A percentile compares a stretch with the other conserved stretches of the same genome.
Evolutionary conservation across 208 protist genomes (phyloP).

Genomic region (Crithidia thermophila): DNA sequence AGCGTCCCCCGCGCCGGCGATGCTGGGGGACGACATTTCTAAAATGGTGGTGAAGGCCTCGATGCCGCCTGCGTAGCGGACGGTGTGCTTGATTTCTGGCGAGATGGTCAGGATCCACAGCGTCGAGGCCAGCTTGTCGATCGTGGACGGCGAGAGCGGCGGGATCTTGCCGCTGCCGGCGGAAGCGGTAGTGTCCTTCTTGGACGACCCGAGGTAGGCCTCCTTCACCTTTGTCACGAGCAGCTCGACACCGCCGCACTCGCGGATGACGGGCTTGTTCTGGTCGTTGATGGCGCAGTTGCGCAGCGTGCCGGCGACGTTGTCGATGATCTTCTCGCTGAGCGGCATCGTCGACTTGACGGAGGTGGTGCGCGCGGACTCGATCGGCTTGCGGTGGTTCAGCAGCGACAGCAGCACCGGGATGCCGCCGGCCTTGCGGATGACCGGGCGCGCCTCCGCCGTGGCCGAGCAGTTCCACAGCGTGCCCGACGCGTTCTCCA

Average conservation of each 20-base stretch:
- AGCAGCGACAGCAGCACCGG: constrained; percentile 80
- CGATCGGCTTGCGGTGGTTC: constrained; percentile 40
- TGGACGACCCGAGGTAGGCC: constrained; percentile 29
- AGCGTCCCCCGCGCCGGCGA: constrained; percentile 38
- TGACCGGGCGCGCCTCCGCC: constrained; percentile 76
- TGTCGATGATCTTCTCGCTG: constrained; percentile 90
- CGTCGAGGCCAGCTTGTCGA: constrained; percentile 91
- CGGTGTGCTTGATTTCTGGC: constrained; percentile 88
- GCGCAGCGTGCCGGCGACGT: constrained; percentile 87
- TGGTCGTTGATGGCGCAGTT: constrained; percentile 95
- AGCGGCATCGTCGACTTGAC: constrained; percentile 25
- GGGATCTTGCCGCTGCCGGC: not conserved
- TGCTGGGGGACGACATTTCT: constrained; percentile 54
- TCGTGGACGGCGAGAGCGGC: constrained; percentile 43
- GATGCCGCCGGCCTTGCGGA: constrained; percentile 86
- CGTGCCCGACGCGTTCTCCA: constrained; percentile 92
- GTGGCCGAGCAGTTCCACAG: constrained; percentile 94
- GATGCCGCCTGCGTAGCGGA: constrained; percentile 78
- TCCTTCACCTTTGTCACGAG: constrained; percentile 69
- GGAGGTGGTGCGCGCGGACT: constrained; percentile 1
- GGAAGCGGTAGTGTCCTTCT: not conserved
- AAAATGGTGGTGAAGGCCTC: constrained; percentile 71
- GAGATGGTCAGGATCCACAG: constrained; percentile 93
- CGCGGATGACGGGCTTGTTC: constrained; percentile 87
- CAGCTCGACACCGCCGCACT: constrained; percentile 85